Evolutionary conservation across 2,329 filamentous ascomycete species (phyloP), one percentile per base, ranked within the genome.

Genomic region (Alternaria longipes): DNA sequence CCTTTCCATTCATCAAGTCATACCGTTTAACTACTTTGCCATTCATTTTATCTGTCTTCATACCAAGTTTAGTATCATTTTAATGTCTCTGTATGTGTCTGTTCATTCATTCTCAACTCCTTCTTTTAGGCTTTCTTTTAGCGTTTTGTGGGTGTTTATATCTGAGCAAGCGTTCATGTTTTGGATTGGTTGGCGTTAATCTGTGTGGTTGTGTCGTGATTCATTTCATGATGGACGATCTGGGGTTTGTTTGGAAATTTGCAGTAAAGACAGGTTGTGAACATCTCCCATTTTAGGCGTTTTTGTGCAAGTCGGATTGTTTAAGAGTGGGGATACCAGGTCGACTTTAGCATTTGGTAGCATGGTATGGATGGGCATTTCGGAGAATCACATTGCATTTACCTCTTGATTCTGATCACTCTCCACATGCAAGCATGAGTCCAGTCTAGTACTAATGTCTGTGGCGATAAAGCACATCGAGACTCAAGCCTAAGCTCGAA

Each of bases 311-410:
- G 46, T 4, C 8, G 8, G 30, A 20, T 36, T 50, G 16, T 9
- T 22, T 24, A 50, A 50, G 46, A 50, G 32, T 22, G 46, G 46
- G 46, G 32, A 50, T 50, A 50, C 46, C 46, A 50, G 46, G 46
- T 50, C 30, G 32, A 38, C 12, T 50, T 26, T 38, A 50, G 46
- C 46, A 50, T 50, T 50, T 38, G 46, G 46, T 38, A 50, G 46
- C 46, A 50, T 36, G 32, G 14, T 50, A 50, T 50, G 32, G 46
- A 50, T 50, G 32, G 46, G 46, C 46, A 50, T 50, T 50, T 28
- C 11, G 32, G 46, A 32, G 22, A 50, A 41, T 22, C 38, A 49
- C 24, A 50, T 50, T 38, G 46, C 46, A 50, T 50, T 38, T 14
- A 36, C 20, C 46, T 36, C 32, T 26, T 50, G 8, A 7, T 4